Base-by-base conservation (phyloP, 139 green algal genomes). In the Micractinium sp. region DNA sequence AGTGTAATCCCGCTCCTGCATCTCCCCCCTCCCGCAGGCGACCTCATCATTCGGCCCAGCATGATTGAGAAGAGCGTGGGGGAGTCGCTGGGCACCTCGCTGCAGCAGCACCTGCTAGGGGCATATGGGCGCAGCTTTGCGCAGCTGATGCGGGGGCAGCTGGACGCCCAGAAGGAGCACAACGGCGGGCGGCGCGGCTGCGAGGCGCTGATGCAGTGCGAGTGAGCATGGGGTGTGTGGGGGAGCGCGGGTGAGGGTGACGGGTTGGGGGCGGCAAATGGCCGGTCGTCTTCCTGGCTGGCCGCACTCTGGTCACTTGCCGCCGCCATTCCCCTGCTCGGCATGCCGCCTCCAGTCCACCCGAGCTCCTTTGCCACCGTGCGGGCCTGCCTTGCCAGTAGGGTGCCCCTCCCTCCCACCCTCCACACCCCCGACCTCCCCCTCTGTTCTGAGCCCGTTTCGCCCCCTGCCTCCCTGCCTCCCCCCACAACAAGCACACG, bases 71-170 rank as follows among this genome's bases (percentile, higher is more conserved):
- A n/a, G 1, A 61, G 63, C 9, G 84, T 33, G 20, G 19, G 69
- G 29, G 67, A 67, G 29, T 31, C 53, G 16, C 60, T 82, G 20
- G 15, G 18, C 20, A 75, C 73, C 47, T 83, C 71, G 1, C 27
- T 88, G n/a, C 85, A 88, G 47, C 53, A 82, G 85, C 85, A 88
- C 85, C 33, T 82, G n/a, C 71, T 88, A n/a, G 25, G 38, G 0
- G 73, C 85, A 0, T 88, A 88, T 22, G 85, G 31, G 19, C 85
- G 85, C 85, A 83, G 47, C 73, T 61, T 82, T n/a, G 85, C 47
- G 16, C 19, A 35, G 12, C 2, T 88, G 31, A 74, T 88, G 12
- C 41, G 85, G 29, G 85, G 71, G 9, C 85, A 88, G 85, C 66
- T 83, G 18, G 36, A 74, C 20, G 31, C 14, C 4, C 16, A 60